Evolutionary conservation across 2,329 filamentous ascomycete species (phyloP).

Genomic region (Plectosphaerella sp.): DNA sequence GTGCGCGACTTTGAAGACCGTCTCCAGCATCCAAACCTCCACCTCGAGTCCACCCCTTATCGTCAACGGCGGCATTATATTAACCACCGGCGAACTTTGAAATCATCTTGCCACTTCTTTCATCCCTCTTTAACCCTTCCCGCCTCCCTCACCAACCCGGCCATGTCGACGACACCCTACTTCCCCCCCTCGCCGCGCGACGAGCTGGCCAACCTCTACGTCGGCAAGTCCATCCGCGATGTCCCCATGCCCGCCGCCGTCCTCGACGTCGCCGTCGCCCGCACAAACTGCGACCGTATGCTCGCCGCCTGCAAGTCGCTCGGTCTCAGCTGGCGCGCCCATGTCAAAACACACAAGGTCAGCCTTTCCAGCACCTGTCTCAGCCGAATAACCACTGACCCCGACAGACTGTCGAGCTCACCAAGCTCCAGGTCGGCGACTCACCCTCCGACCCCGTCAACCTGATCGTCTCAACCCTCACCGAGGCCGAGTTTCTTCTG

Average conservation of each 20-base stretch:
- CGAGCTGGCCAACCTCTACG: constrained; percentile 8
- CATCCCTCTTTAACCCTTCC: no score
- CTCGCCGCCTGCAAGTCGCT: constrained; percentile 42
- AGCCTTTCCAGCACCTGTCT: neutral
- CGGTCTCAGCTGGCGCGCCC: constrained; percentile 52
- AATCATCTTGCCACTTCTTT: no score
- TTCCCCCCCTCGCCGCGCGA: neutral
- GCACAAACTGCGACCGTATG: constrained; percentile 54
- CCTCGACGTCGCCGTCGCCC: constrained; percentile 48
- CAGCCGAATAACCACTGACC: neutral
- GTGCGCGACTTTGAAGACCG: no score
- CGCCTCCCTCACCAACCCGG: neutral
- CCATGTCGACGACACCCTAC: neutral
- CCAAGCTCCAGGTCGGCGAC: constrained; percentile 48
- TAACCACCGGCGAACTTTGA: no score
- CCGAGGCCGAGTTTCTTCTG: constrained; percentile 51
- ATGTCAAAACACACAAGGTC: constrained; percentile 65
- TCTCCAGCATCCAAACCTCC: no score
- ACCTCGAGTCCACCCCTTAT: no score
- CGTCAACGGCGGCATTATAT: no score
- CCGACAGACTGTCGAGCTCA: constrained; percentile 46
- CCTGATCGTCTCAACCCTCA: constrained; percentile 56
- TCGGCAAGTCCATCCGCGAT: constrained; percentile 17
- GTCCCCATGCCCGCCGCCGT: constrained; percentile 52
- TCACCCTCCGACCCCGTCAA: constrained; percentile 31